Evolutionary conservation across 78 protist species (phyloP).

Genomic region (Dictyostelium purpureum): DNA sequence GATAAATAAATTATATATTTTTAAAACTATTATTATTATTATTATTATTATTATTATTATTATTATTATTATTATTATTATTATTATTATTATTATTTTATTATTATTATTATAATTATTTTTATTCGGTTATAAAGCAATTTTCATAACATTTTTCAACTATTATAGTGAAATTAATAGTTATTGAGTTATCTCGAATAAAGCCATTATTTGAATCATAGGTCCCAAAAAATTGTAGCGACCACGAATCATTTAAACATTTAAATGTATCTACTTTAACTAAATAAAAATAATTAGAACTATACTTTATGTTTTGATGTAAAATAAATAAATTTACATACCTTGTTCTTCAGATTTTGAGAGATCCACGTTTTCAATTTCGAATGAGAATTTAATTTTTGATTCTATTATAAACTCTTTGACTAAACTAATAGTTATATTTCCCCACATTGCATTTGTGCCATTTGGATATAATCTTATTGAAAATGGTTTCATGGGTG

Average conservation of each 20-base stretch:
- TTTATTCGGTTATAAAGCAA: too few relatives aligned
- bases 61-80: too few relatives aligned
- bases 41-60: too few relatives aligned
- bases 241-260: not conserved
- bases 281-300: not conserved
- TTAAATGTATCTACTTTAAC: not conserved
- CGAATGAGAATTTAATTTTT: not conserved
- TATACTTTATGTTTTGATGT: not conserved
- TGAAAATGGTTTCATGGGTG: not conserved
- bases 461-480: not conserved
- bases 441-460: not conserved
- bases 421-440: not conserved
- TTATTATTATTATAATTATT: too few relatives aligned
- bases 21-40: too few relatives aligned
- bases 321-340: not conserved
- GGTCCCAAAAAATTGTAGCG: not conserved
- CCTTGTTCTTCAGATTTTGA: not conserved
- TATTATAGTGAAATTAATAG: not conserved
- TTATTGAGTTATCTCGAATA: not conserved
- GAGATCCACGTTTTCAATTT: not conserved
- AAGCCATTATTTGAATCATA: not conserved
- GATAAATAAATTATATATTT: too few relatives aligned
- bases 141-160: slow-evolving; percentile 8
- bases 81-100: too few relatives aligned
- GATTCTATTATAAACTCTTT: not conserved